phyloP scores from a whole-genome alignment of 2,329 filamentous ascomycete species.

The Neurospora sp. region DNA sequence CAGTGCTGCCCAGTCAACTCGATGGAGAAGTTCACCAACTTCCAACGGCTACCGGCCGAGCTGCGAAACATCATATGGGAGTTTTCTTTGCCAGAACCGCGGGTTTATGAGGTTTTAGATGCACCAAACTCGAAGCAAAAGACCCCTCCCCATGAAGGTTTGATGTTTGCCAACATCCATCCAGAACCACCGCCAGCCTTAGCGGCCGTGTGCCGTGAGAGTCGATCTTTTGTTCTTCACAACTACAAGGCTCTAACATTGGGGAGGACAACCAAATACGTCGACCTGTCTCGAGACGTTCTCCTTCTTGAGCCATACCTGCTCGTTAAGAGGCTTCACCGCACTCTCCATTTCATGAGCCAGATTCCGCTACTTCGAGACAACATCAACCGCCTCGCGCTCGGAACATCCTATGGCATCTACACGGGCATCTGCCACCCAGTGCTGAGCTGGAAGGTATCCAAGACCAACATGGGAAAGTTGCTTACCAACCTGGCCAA shows the following conservation, averaged over 20 bases:
- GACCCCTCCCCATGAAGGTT: constrained; percentile 29
- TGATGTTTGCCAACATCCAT: constrained; percentile 38
- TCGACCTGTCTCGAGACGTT: constrained; percentile 36
- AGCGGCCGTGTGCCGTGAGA: constrained; percentile 34
- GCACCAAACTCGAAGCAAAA: constrained; percentile 31
- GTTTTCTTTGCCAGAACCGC: constrained; percentile 32
- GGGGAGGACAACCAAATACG: constrained; percentile 35
- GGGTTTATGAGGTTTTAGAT: constrained; percentile 38
- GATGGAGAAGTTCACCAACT: constrained; percentile 19
- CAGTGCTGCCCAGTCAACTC: constrained; percentile 10
- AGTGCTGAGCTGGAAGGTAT: constrained; percentile 33
- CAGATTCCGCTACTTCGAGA: constrained; percentile 35
- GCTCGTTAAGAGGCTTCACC: constrained; percentile 35
- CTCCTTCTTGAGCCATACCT: constrained; percentile 38
- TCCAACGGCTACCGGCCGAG: constrained; percentile 31
- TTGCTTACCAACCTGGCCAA: constrained; percentile 31
- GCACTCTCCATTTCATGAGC: constrained; percentile 35
- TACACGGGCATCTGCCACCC: constrained; percentile 36
- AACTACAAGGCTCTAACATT: constrained; percentile 35
- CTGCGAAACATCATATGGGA: constrained; percentile 37
- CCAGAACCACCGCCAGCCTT: constrained; percentile 35
- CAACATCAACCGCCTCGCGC: constrained; percentile 29
- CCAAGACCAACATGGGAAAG: constrained; percentile 33
- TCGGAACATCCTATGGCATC: constrained; percentile 37
- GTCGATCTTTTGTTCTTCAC: constrained; percentile 31